These are phyloP conservation scores for Ceratobasidium sp. DNA, from an alignment of 1,284 basidiomycete genomes.

Conservation along the genomic window DNA sequence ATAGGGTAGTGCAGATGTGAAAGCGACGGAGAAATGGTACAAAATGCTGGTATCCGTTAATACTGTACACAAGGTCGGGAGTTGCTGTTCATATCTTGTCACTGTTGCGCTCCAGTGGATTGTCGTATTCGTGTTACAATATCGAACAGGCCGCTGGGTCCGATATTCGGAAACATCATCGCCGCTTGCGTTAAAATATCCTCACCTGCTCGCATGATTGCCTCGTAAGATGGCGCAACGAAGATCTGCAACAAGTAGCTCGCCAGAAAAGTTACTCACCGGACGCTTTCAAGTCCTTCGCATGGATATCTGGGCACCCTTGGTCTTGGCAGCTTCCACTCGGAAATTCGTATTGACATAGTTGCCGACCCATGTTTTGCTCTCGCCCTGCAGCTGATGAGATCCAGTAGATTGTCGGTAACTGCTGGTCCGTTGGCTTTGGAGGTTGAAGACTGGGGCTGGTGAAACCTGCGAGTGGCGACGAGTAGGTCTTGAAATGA, in stretches of 20 bases:
- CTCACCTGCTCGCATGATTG: constrained; percentile 15
- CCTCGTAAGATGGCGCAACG: neutral
- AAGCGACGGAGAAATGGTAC: neutral
- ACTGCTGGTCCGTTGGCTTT: constrained; percentile 19
- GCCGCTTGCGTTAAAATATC: constrained; percentile 17
- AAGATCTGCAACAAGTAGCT: neutral
- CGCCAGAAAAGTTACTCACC: constrained; percentile 3
- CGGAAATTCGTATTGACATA: constrained; percentile 38
- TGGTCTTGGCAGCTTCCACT: constrained; percentile 28
- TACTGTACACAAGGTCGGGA: constrained; percentile 11
- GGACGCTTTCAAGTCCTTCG: constrained; percentile 23
- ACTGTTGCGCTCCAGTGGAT: constrained; percentile 2
- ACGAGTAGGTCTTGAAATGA: constrained; percentile 37
- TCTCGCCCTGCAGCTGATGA: constrained; percentile 25
- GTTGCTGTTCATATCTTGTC: neutral
- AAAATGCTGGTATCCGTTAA: constrained; percentile 7
- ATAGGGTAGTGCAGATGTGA: neutral
- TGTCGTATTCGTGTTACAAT: constrained; percentile 26
- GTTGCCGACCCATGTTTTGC: constrained; percentile 13
- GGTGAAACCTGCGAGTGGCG: constrained; percentile 32
- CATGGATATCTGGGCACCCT: constrained; percentile 30
- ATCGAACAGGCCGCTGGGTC: constrained; percentile 7
- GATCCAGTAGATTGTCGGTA: constrained; percentile 36
- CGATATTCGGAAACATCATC: constrained; percentile 33
- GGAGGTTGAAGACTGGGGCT: constrained; percentile 31